phyloP scores from a whole-genome alignment of 768 basidiomycete genomes.

The Rhizopogon roseolus region DNA sequence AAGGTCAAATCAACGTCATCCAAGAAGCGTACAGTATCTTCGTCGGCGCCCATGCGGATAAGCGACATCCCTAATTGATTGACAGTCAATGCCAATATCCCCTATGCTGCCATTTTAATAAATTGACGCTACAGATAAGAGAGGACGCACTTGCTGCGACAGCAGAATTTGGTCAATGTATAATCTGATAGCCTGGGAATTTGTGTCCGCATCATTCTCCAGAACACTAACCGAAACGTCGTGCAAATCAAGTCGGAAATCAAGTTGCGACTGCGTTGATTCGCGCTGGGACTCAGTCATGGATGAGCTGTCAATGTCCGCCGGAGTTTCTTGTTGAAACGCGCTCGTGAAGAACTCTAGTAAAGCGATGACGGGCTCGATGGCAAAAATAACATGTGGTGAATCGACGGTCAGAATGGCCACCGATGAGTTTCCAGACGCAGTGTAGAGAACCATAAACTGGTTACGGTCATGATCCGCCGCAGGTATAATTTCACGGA shows the following conservation, averaged over 20 bases:
- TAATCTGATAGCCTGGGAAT: slow-evolving; percentile 83
- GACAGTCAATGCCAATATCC: slow-evolving; percentile 75
- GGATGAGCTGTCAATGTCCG: slow-evolving; percentile 10
- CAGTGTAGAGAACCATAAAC: slow-evolving; percentile 89
- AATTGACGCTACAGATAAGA: slow-evolving; percentile 2
- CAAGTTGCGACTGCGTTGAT: slow-evolving; percentile 24
- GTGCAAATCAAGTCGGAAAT: slow-evolving; percentile 84
- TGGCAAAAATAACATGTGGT: slow-evolving; percentile 86
- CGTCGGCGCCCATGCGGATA: slow-evolving; percentile 75
- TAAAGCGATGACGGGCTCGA: slow-evolving; percentile 89
- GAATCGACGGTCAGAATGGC: slow-evolving; percentile 87
- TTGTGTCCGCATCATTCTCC: slow-evolving; percentile 73
- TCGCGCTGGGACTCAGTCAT: slow-evolving; percentile 5
- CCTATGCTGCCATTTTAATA: slow-evolving; percentile 38
- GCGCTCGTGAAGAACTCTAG: slow-evolving; percentile 76
- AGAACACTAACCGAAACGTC: slow-evolving; percentile 86
- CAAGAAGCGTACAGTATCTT: slow-evolving; percentile 85
- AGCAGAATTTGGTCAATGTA: slow-evolving; percentile 81
- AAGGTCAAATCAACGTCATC: slow-evolving; percentile 89
- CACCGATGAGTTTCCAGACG: slow-evolving; percentile 62
- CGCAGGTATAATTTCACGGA: slow-evolving; percentile 93
- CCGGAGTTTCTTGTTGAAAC: slow-evolving; percentile 25
- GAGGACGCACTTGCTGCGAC: slow-evolving; percentile 76
- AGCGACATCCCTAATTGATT: slow-evolving; percentile 91
- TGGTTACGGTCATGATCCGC: slow-evolving; percentile 85